phyloP scores from a whole-genome alignment of 1,284 basidiomycete genomes.

The Leccinum pseudoinsigne region DNA sequence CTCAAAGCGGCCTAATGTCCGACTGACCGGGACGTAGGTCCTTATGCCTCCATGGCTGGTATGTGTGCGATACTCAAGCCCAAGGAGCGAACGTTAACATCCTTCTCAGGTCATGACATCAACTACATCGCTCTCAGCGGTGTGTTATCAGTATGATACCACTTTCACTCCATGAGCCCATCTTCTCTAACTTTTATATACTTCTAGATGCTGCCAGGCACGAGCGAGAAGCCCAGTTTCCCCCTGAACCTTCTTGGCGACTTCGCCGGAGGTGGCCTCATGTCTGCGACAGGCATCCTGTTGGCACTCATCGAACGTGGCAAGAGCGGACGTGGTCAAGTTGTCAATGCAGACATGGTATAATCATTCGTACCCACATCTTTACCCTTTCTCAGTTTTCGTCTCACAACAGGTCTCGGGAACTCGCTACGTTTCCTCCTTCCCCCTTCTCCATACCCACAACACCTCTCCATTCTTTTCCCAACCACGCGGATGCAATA shows the following conservation, averaged over 20 bases:
- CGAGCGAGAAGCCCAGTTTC: conserved; percentile 62
- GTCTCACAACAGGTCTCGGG: conserved; percentile 63
- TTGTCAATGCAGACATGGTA: conserved; percentile 82
- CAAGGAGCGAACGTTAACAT: conserved; percentile 1
- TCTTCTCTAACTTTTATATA: not conserved
- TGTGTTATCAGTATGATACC: conserved; percentile 60
- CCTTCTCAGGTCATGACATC: conserved; percentile 69
- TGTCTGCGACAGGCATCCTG: conserved; percentile 74
- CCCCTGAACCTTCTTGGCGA: conserved; percentile 80
- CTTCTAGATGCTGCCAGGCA: conserved; percentile 68
- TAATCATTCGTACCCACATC: not conserved
- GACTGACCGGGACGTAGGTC: conserved; percentile 42
- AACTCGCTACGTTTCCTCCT: conserved; percentile 73
- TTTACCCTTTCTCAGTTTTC: not conserved
- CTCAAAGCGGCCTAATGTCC: conserved; percentile 10
- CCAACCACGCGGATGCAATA: conserved; percentile 56
- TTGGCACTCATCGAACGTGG: conserved; percentile 72
- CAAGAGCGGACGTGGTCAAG: conserved; percentile 66
- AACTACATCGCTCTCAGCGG: conserved; percentile 87
- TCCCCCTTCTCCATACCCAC: conserved; percentile 58
- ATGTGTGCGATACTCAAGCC: conserved; percentile 15
- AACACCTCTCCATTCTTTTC: conserved; percentile 40
- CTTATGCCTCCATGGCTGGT: conserved; percentile 72
- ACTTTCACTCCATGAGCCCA: not conserved
- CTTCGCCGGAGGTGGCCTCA: conserved; percentile 80